phyloP scores from a whole-genome alignment of 116 monocot species.

The Posidonia oceanica region DNA sequence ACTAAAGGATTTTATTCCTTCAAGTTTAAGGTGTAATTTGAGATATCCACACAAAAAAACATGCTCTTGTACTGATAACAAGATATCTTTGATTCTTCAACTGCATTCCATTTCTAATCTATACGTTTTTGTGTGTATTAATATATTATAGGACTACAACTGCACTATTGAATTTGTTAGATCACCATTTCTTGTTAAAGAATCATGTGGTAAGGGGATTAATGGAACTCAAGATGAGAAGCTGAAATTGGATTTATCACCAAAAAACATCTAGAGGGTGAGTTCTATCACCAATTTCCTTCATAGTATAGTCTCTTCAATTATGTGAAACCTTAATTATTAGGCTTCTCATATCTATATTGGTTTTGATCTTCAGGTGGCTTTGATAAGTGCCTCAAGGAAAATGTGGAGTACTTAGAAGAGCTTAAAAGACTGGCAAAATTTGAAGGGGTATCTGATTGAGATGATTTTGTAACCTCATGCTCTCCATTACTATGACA shows the following conservation, averaged over 20 bases:
- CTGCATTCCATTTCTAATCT: neutral
- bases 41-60: no score
- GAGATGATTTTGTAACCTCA: conserved; percentile 69
- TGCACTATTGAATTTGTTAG: conserved; percentile 69
- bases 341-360: no score
- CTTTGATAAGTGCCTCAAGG: conserved; percentile 75
- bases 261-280: conserved; percentile 84
- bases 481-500: conserved; percentile 25
- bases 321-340: no score
- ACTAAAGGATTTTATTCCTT: conserved; percentile 64
- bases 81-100: neutral
- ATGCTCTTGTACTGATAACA: no score
- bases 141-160: conserved; percentile 46
- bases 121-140: neutral
- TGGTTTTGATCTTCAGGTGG: conserved; percentile 45
- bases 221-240: conserved; percentile 37
- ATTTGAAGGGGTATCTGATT: conserved; percentile 47
- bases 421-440: conserved; percentile 64
- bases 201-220: conserved; percentile 14
- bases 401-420: conserved; percentile 87
- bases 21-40: conserved; percentile 49
- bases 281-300: conserved; percentile 2
- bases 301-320: no score
- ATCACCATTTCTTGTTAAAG: conserved; percentile 72
- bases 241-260: conserved; percentile 72